Percentiles rank a stretch among this genome's conserved stretches.
phyloP scores from a whole-genome alignment of 345 rosid species.

The Bruguiera sexangula region DNA sequence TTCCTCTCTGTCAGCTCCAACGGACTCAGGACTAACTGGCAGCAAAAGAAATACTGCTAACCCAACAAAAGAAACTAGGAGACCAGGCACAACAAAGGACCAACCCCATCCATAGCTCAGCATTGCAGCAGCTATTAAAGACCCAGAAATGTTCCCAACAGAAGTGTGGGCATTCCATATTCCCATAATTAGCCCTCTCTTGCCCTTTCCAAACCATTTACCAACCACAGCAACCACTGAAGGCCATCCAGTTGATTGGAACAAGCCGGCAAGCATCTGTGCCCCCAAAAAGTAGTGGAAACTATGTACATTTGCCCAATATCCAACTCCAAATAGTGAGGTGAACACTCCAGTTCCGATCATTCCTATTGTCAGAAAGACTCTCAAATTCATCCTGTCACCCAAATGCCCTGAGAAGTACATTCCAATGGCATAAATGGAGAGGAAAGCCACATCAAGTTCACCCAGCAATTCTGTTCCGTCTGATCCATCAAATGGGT shows the following conservation, averaged over 20 bases:
- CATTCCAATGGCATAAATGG: conserved; percentile 79
- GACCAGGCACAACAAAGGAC: conserved; percentile 88
- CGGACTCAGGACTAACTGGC: conserved; percentile 71
- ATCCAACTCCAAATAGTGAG: conserved; percentile 73
- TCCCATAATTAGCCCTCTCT: conserved; percentile 93
- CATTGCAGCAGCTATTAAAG: conserved; percentile 66
- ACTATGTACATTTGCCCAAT: conserved; percentile 70
- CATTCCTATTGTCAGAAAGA: conserved; percentile 80
- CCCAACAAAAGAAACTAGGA: conserved; percentile 50
- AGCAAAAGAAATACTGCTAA: conserved; percentile 60
- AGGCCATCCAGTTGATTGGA: conserved; percentile 99
- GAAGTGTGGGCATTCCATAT: conserved; percentile 99
- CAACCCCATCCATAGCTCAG: conserved; percentile 96
- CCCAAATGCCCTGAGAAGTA: conserved; percentile 90
- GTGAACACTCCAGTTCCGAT: conserved; percentile 82
- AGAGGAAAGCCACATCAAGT: conserved; percentile 79
- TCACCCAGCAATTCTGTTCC: conserved; percentile 84
- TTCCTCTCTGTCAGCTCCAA: conserved; percentile 53
- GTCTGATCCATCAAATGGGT: conserved; percentile 66
- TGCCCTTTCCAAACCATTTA: conserved; percentile 88
- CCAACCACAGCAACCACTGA: conserved; percentile 95
- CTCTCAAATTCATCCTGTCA: conserved; percentile 77
- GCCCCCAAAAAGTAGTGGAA: conserved; percentile 61
- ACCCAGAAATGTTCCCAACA: conserved; percentile 80
- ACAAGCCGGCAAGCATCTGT: conserved; percentile 79